These are phyloP conservation scores for Nitzschia sp. DNA, from an alignment of 108 stramenopile genomes.

Conservation along the genomic window DNA sequence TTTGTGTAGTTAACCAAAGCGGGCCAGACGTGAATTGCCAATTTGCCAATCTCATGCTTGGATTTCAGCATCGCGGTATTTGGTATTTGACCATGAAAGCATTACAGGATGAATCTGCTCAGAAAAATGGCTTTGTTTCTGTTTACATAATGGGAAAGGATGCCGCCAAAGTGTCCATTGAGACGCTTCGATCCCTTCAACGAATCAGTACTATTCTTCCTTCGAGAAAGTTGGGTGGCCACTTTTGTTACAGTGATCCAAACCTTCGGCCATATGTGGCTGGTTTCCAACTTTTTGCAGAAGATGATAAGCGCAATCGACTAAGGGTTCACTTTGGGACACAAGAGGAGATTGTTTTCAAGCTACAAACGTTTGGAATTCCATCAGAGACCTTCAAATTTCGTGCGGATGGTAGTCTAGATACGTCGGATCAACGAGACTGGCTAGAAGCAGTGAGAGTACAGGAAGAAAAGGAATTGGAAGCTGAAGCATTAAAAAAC, in stretches of 20 bases:
- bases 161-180: not conserved
- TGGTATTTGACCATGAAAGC: slow-evolving; percentile 19
- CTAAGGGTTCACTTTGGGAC: slow-evolving; percentile 24
- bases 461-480: slow-evolving; percentile 4
- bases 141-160: not conserved
- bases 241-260: slow-evolving; percentile 26
- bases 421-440: slow-evolving; percentile 9
- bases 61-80: not conserved
- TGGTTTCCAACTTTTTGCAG: slow-evolving; percentile 10
- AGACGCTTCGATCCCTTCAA: not conserved
- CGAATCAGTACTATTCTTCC: not conserved
- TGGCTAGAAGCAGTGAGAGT: slow-evolving; percentile 2
- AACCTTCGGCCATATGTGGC: slow-evolving; percentile 9
- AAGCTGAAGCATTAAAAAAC: not conserved
- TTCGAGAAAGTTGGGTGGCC: not conserved
- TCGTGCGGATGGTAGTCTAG: slow-evolving; percentile 10
- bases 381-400: slow-evolving; percentile 2
- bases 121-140: slow-evolving; percentile 7
- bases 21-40: no score
- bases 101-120: slow-evolving; percentile 16
- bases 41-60: no score
- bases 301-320: slow-evolving; percentile 5
- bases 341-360: slow-evolving; percentile 12
- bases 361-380: slow-evolving; percentile 36
- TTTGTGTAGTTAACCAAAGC: no score